A percentile compares a stretch with the other conserved stretches of the same genome.
phyloP scores from a whole-genome alignment of 768 basidiomycete genomes.

The Coprinopsis strossmayeri region DNA sequence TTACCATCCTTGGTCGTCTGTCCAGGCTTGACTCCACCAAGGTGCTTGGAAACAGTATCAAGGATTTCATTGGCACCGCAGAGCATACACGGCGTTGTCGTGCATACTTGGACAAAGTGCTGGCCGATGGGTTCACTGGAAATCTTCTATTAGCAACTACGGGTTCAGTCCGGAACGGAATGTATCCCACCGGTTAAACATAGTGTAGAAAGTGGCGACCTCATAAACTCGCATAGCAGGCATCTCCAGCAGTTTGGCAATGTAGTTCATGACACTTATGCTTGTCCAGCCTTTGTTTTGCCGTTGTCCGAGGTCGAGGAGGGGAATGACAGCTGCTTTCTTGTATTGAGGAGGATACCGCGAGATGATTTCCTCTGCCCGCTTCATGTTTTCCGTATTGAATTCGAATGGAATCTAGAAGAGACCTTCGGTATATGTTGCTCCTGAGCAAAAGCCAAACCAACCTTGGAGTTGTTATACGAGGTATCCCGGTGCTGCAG shows the following conservation, averaged over 20 bases:
- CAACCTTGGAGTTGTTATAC: constrained; percentile 88
- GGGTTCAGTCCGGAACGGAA: not conserved
- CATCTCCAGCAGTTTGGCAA: constrained; percentile 89
- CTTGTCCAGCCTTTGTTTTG: constrained; percentile 99
- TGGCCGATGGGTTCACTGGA: constrained; percentile 86
- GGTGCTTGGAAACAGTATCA: constrained; percentile 73
- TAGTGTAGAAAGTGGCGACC: constrained; percentile 99
- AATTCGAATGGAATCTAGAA: constrained; percentile 87
- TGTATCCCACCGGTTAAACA: constrained; percentile 87
- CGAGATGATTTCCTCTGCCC: constrained; percentile 83
- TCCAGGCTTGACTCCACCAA: constrained; percentile 80
- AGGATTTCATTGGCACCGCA: constrained; percentile 88
- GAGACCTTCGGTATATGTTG: constrained; percentile 8
- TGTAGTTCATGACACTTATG: constrained; percentile 98
- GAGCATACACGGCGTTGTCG: constrained; percentile 97
- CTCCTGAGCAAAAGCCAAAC: not conserved
- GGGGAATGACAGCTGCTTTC: constrained; percentile 96
- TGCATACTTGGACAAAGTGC: constrained; percentile 97
- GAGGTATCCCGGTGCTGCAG: constrained; percentile 87
- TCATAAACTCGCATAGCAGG: constrained; percentile 99
- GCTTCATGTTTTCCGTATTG: constrained; percentile 71
- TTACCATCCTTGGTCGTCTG: constrained; percentile 94
- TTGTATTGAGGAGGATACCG: constrained; percentile 97
- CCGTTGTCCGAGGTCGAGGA: constrained; percentile 92
- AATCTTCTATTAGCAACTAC: not conserved